Base-by-base conservation (phyloP, 768 basidiomycete genomes). In the Amanita molliuscula region DNA sequence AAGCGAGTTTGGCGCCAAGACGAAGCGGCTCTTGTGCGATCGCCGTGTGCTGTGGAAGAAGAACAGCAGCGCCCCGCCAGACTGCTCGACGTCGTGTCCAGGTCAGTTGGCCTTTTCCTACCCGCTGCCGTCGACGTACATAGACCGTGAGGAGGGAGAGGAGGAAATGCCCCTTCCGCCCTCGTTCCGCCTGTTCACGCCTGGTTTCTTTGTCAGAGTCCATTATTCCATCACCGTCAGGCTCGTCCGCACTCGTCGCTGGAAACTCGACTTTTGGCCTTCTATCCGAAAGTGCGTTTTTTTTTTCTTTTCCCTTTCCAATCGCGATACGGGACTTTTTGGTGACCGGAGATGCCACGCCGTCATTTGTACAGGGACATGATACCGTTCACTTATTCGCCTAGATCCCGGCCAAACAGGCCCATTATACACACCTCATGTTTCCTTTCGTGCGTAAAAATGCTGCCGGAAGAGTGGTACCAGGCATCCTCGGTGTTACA, bases 391-490 rank as follows among this genome's bases (percentile, higher is more conserved):
- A 60, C 61, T 4, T 83, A 84, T 53, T 55, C 53, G 36, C 82
- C 81, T 6, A 74, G 74, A 40, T 71, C 71, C 44, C 73, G 78
- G n/a, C 73, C 84, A 0, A 67, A 69, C 47, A 68, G 74, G 10
- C 77, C 82, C 3, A 76, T 82, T 34, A 58, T 78, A 10, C 61
- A 69, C 1, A 64, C 64, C 10, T 65, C 71, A 0, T 63, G 71
- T 21, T 80, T 85, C 58, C 70, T 81, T 53, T 73, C 75, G 0
- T 73, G 75, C 2, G 61, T 86, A 49, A 84, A 84, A 59, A 65
- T 70, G 0, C 67, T 72, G 3, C 82, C 84, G 6, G 83, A 83
- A 58, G 84, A 85, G 58, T 86, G 81, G 80, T 68, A 63, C 58
- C 82, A 74, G 59, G 71, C 58, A 6, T 62, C 67, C 10, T 69